Conservation (phyloP, 192 early-diverging fungal species). For the Backusella mclennaniae region DNA sequence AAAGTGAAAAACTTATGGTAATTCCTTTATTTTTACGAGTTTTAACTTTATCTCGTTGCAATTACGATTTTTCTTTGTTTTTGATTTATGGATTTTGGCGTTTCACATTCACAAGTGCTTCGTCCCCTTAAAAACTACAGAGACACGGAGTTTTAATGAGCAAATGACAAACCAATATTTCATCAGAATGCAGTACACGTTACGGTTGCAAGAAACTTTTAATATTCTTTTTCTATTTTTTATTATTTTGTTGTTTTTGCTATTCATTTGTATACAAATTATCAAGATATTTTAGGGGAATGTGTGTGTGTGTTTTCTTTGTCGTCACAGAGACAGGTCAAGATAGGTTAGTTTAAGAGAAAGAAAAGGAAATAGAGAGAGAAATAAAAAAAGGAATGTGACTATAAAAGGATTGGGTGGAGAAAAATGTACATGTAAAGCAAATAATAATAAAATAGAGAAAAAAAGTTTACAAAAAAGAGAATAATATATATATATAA, state of each 20-base stretch:
- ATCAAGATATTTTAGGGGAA: not conserved
- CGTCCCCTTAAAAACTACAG: not conserved
- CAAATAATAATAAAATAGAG: slow-evolving; percentile 2
- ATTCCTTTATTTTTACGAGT: not conserved
- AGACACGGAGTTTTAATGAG: not conserved
- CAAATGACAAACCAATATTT: not conserved
- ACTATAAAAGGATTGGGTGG: not conserved
- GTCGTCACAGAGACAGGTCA: not conserved
- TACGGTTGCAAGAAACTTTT: not conserved
- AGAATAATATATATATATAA: slow-evolving; percentile 5
- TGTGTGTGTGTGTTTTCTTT: not conserved
- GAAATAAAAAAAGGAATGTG: not conserved
- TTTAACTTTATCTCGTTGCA: not conserved
- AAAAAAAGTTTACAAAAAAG: not conserved
- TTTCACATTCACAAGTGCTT: not conserved
- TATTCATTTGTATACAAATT: slow-evolving; percentile 3
- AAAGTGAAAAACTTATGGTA: not conserved
- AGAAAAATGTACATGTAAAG: slow-evolving; percentile 8
- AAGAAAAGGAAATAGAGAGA: not conserved
- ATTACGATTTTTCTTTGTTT: not conserved
- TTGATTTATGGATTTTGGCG: not conserved
- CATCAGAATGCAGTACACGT: not conserved
- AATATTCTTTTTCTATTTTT: not conserved
- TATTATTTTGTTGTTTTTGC: slow-evolving; percentile 2
- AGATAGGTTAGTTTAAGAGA: not conserved